Evolutionary conservation across 208 protist genomes (phyloP).

Genomic region (Acanthamoeba culbertsoni): DNA sequence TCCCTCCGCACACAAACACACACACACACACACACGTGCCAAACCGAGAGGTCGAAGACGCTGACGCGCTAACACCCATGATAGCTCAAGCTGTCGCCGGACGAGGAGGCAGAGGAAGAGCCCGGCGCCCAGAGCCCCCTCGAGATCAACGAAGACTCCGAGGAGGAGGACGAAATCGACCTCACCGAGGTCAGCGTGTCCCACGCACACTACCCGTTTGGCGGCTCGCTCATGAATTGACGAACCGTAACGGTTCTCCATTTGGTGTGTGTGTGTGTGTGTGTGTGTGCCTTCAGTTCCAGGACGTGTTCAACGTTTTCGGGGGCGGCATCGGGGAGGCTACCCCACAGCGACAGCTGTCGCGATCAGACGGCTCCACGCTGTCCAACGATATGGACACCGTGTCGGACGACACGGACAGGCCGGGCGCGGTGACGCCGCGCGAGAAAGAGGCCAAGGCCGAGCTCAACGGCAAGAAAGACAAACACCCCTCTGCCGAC

Average conservation of each 20-base stretch:
- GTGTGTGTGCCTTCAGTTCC: background rate
- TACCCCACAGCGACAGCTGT: background rate
- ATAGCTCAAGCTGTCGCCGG: slow-evolving; percentile 31
- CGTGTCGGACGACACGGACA: background rate
- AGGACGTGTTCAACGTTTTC: slow-evolving; percentile 49
- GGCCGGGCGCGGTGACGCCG: background rate
- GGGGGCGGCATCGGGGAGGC: background rate
- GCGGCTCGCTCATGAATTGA: too few relatives aligned
- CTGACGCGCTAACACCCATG: background rate
- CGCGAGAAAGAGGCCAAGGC: background rate
- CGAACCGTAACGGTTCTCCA: too few relatives aligned
- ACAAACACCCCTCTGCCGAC: background rate
- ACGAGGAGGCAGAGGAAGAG: slow-evolving; percentile 1
- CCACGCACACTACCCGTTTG: background rate
- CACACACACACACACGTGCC: background rate
- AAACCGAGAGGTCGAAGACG: background rate
- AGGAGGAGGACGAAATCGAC: slow-evolving; percentile 56
- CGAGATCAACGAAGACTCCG: slow-evolving; percentile 9
- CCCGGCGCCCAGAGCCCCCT: background rate
- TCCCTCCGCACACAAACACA: background rate
- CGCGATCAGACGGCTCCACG: background rate
- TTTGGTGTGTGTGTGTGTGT: background rate
- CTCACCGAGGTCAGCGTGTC: slow-evolving; percentile 16
- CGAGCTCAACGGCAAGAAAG: background rate
- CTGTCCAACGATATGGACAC: background rate